Base-by-base conservation (phyloP, 495 filamentous ascomycete genomes). In the Acidomyces sp. region DNA sequence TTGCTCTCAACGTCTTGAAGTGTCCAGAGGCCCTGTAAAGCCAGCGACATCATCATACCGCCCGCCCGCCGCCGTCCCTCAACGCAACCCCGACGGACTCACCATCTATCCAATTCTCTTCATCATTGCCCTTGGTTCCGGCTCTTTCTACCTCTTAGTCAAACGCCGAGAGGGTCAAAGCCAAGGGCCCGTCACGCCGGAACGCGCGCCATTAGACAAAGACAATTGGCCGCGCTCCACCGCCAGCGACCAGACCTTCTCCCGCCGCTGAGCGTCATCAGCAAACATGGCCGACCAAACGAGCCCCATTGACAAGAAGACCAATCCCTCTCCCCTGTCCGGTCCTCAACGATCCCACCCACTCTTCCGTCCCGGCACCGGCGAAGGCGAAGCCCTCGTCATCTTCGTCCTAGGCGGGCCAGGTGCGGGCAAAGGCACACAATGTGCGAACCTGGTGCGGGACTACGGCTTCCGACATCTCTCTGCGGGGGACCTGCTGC, bases 381-480 rank as follows among this genome's bases (percentile, higher is more conserved):
- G 24, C 22, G 12, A 18, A 17, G 46, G 69, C 34, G 67, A 82
- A 28, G 85, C 87, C 11, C 86, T 85, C 6, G 88, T 97, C 48
- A 68, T 97, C 63, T 85, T 83, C 67, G 79, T 85, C 12, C 79
- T 85, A 39, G 80, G 80, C 59, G 80, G 80, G 6, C 80, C 80
- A 4, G 80, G 80, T 49, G 76, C 80, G 23, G 80, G 80, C 45
- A 85, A 85, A 56, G 80, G 80, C 48, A 85, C 80, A 22, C 90
- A 97, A 59, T 97, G 87, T 66, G 72, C 76, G 30, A 80, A 84
- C 41, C 75, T 97, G 12, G 87, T 93, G 21, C 63, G 69, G n/a
- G 80, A 87, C 63, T 93, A 87, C 65, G 77, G 75, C 56, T 96
- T 97, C 74, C 75, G 70, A 22, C 90, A 97, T 67, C 77, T 96